Percentiles rank a stretch among this genome's conserved stretches.
Conservation (phyloP, 176 grass and related monocot genomes). For the Alopecurus myosuroides region DNA sequence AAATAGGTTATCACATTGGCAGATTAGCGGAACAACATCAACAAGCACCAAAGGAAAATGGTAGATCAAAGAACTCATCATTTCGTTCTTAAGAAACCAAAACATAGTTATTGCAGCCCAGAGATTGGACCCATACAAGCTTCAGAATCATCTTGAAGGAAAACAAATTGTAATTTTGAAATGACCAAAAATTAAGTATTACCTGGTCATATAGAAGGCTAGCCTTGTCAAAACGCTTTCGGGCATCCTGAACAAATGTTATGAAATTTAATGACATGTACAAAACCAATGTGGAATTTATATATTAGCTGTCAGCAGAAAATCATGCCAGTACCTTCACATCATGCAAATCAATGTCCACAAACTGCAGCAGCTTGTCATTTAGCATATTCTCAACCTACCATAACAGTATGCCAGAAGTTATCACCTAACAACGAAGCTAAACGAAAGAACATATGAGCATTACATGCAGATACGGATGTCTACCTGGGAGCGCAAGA, state of each 20-base stretch:
- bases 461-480: constrained; percentile 8
- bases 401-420: constrained; percentile 20
- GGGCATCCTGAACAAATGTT: constrained; percentile 64
- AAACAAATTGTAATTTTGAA: background rate
- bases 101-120: background rate
- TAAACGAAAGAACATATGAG: background rate
- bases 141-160: background rate
- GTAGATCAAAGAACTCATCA: background rate
- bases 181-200: constrained; percentile 12
- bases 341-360: constrained; percentile 88
- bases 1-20: background rate
- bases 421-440: constrained; percentile 13
- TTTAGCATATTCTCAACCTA: constrained; percentile 98
- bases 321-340: constrained; percentile 63
- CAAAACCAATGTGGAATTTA: constrained; percentile 21
- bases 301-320: background rate
- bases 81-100: background rate
- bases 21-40: background rate
- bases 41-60: background rate
- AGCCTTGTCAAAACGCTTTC: constrained; percentile 95
- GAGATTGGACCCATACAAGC: background rate
- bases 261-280: constrained; percentile 19
- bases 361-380: constrained; percentile 95
- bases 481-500: constrained; percentile 89
- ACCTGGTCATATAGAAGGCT: constrained; percentile 97